A percentile compares a stretch with the other conserved stretches of the same genome.
These are phyloP conservation scores for Rhodofomes roseus DNA, from an alignment of 1,284 basidiomycete genomes.

Conservation along the genomic window DNA sequence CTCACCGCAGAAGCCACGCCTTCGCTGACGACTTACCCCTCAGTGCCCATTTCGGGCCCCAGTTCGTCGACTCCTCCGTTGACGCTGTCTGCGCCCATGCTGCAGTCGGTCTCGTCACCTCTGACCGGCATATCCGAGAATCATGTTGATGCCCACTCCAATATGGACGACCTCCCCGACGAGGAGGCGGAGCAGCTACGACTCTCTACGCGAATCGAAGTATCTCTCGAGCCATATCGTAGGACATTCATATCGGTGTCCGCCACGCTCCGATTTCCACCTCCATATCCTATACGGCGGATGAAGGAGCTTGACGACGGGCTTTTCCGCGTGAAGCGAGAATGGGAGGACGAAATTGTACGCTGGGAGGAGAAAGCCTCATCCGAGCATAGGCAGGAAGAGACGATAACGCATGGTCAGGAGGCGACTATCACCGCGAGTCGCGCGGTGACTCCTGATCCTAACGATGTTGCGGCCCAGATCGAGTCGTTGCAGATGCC, in stretches of 20 bases:
- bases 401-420: constrained; percentile 33
- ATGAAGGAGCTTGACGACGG: constrained; percentile 87
- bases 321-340: constrained; percentile 60
- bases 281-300: constrained; percentile 79
- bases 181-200: constrained; percentile 67
- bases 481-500: constrained; percentile 64
- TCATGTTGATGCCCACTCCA: constrained; percentile 10
- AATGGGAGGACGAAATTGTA: constrained; percentile 84
- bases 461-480: constrained; percentile 61
- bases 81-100: background rate
- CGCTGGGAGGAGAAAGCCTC: constrained; percentile 65
- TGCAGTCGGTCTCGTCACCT: constrained; percentile 9
- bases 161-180: constrained; percentile 56
- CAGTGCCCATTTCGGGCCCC: constrained; percentile 12
- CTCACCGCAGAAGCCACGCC: constrained; percentile 66
- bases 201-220: constrained; percentile 70
- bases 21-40: constrained; percentile 17
- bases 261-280: constrained; percentile 84
- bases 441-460: constrained; percentile 23
- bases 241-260: constrained; percentile 89
- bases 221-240: constrained; percentile 78
- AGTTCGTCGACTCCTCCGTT: constrained; percentile 7
- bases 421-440: constrained; percentile 12
- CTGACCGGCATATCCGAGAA: constrained; percentile 14
- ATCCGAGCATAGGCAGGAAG: constrained; percentile 41